These are phyloP conservation scores for Hanseniaspora occidentalis DNA, from an alignment of 805 yeast species.

Conservation along the genomic window DNA sequence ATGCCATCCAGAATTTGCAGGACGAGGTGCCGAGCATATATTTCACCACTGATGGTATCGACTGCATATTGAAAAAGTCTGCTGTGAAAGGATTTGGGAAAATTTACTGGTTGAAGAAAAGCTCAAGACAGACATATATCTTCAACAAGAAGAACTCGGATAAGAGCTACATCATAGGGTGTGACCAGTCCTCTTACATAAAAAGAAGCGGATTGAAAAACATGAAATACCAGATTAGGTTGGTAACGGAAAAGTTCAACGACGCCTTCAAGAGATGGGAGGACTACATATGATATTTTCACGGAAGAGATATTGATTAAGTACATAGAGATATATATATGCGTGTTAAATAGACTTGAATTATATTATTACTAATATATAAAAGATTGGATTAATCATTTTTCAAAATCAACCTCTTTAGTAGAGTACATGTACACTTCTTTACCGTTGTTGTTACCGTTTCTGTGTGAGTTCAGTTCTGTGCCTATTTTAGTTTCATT, in stretches of 20 bases:
- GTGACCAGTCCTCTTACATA: constrained; percentile 10
- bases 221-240: constrained; percentile 18
- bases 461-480: neutral
- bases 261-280: constrained; percentile 22
- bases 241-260: constrained; percentile 13
- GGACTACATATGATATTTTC: constrained; percentile 6
- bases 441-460: neutral
- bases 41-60: constrained; percentile 15
- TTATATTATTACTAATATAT: no score
- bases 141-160: constrained; percentile 14
- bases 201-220: constrained; percentile 19
- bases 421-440: neutral
- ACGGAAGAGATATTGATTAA: neutral
- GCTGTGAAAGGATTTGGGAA: constrained; percentile 22
- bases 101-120: constrained; percentile 23
- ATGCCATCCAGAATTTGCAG: constrained; percentile 10
- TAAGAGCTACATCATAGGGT: constrained; percentile 15
- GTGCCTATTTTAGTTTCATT: neutral
- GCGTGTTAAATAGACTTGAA: no score
- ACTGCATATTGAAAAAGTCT: constrained; percentile 17
- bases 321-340: neutral
- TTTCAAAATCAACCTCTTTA: neutral
- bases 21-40: constrained; percentile 14
- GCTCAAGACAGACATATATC: constrained; percentile 14
- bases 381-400: no score